Conservation (phyloP, 306 rosid genomes). For the Phaseolus lunatus region DNA sequence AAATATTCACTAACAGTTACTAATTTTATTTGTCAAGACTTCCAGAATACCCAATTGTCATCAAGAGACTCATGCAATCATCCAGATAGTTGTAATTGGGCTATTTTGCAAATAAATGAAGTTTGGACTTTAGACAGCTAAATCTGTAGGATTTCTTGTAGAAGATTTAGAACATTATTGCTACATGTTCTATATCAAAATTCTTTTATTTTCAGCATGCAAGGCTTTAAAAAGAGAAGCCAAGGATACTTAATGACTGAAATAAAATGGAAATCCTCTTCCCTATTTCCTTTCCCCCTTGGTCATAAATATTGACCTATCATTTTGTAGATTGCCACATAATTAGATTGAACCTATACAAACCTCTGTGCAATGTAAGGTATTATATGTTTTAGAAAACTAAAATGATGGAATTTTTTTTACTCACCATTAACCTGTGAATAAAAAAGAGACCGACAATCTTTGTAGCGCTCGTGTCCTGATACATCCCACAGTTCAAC, state of each 20-base stretch:
- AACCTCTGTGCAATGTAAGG: slow-evolving; percentile 20
- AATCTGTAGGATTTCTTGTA: not conserved
- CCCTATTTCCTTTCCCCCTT: not conserved
- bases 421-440: slow-evolving; percentile 89
- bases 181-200: not conserved
- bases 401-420: slow-evolving; percentile 23
- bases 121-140: not conserved
- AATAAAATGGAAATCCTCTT: slow-evolving; percentile 1
- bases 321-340: not conserved
- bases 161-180: slow-evolving; percentile 17
- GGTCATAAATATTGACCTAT: not conserved
- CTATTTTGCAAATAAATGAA: slow-evolving; percentile 35
- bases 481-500: slow-evolving; percentile 99
- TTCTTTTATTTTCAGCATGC: slow-evolving; percentile 20
- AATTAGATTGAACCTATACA: slow-evolving; percentile 33
- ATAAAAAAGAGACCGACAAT: slow-evolving; percentile 91
- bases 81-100: not conserved
- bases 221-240: slow-evolving; percentile 28
- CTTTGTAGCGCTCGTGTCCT: slow-evolving; percentile 96
- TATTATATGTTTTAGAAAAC: slow-evolving; percentile 11
- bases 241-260: not conserved
- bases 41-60: slow-evolving; percentile 19
- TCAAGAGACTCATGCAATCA: slow-evolving; percentile 15
- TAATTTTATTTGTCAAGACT: slow-evolving; percentile 31
- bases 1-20: slow-evolving; percentile 15